Conservation (phyloP, 768 basidiomycete species). For the Solioccasus polychromus region DNA sequence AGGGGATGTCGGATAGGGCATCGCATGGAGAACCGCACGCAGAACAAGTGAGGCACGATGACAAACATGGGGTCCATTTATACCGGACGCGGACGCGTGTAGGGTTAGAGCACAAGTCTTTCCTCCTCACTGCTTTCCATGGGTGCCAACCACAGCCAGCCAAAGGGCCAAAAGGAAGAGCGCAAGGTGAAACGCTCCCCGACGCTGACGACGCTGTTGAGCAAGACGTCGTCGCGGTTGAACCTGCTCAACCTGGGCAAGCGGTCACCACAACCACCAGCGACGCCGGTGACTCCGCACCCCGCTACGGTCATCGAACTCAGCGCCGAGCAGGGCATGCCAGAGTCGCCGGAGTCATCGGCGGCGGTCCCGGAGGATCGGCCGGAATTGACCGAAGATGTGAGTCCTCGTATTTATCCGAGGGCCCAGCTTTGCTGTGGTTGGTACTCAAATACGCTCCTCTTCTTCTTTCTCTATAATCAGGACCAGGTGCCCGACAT, state of each 20-base stretch:
- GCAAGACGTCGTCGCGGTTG: slow-evolving; percentile 28
- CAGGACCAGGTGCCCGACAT: slow-evolving; percentile 16
- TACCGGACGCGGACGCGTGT: slow-evolving; percentile 8
- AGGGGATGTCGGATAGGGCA: slow-evolving; percentile 13
- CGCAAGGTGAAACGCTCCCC: slow-evolving; percentile 23
- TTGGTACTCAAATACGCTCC: neutral
- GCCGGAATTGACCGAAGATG: slow-evolving; percentile 27
- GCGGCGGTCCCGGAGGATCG: slow-evolving; percentile 20
- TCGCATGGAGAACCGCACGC: slow-evolving; percentile 24
- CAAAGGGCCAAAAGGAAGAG: slow-evolving; percentile 20
- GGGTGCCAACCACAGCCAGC: slow-evolving; percentile 29
- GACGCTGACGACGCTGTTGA: slow-evolving; percentile 22
- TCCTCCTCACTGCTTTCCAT: slow-evolving; percentile 13
- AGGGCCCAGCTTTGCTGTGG: slow-evolving; percentile 4
- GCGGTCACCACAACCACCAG: slow-evolving; percentile 29
- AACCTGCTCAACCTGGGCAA: slow-evolving; percentile 26
- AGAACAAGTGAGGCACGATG: slow-evolving; percentile 27
- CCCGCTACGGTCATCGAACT: slow-evolving; percentile 7
- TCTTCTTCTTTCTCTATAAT: slow-evolving; percentile 5
- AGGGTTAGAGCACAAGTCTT: slow-evolving; percentile 13
- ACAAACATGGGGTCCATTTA: slow-evolving; percentile 21
- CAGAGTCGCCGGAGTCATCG: slow-evolving; percentile 25
- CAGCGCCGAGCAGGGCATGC: slow-evolving; percentile 11
- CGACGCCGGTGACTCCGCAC: slow-evolving; percentile 26
- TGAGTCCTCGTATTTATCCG: slow-evolving; percentile 6